Base-by-base conservation (phyloP, 208 protist species). In the Phytomonas sp. region DNA sequence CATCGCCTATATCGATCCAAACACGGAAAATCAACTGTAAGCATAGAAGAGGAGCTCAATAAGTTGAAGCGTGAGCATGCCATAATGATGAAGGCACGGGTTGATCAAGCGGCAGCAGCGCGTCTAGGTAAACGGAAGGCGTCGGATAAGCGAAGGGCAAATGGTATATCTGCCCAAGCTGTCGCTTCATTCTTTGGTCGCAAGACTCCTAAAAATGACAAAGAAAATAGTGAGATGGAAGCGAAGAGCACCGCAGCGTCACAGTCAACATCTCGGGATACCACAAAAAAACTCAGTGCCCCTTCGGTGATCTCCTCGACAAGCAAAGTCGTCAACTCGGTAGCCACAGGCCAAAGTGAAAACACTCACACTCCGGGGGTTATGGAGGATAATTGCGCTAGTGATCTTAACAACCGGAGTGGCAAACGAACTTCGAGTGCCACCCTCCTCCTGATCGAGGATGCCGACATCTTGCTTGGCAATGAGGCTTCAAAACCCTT, bases 361-460 rank as follows among this genome's bases (percentile, higher is more conserved):
- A 56, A 26, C 46, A 8, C 20, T 26, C 46, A 56, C 46, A 7
- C 20, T 56, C 46, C 46, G 1, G 20, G 20, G 2, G 20, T 26
- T 56, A 17, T 26, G 9, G 20, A 56, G 20, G 20, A 17, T 26
- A 56, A 56, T 56, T 5, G 23, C 20, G 5, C 2, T 23, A 26
- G 46, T 8, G n/a, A 53, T 43, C n/a, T 23, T 69, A 30, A 63
- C 64, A 62, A 61, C 46, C 36, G 70, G 66, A 62, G 26, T 53
- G 29, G 32, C 1, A 51, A 40, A 2, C 6, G 20, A 20, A 6
- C 40, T 53, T 61, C 29, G 26, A 31, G 71, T 67, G 40, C 76
- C 62, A 90, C 86, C n/a, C 59, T 94, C 20, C 73, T 95, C 28
- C 78, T 95, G n/a, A 80, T 95, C 76, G 89, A 95, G 60, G 84